Conservation (phyloP, 257 asterid genomes). For the Fraxinus cuspidata region DNA sequence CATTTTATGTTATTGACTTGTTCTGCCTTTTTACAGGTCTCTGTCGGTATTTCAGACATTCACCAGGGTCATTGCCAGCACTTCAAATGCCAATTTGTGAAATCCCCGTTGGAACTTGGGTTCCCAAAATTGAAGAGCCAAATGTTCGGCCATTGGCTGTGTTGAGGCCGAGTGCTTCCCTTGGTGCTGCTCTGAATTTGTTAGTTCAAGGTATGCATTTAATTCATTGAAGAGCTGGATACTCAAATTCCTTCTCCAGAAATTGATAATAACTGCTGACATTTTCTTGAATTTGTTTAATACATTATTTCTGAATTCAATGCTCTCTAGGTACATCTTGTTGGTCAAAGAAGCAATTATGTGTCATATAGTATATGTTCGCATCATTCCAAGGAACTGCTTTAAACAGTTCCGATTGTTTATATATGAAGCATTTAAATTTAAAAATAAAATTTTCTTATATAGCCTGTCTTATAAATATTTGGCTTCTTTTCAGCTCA, state of each 20-base stretch:
- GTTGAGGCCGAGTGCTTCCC: conserved; percentile 82
- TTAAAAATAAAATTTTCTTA: conserved; percentile 6
- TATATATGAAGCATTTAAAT: conserved; percentile 9
- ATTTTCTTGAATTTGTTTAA: neutral
- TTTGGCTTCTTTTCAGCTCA: conserved; percentile 58
- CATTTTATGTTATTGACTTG: neutral
- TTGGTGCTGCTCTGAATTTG: conserved; percentile 71
- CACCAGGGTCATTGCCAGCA: conserved; percentile 70
- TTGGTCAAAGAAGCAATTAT: neutral
- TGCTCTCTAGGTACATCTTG: neutral
- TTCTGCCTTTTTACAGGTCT: conserved; percentile 59
- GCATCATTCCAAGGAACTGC: neutral
- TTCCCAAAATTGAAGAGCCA: conserved; percentile 77
- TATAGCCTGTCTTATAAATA: conserved; percentile 12
- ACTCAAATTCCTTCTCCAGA: conserved; percentile 6
- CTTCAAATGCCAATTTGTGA: conserved; percentile 73
- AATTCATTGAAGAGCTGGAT: neutral
- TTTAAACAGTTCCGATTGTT: neutral
- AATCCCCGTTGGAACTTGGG: conserved; percentile 87
- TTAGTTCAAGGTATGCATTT: conserved; percentile 72
- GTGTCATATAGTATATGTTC: neutral
- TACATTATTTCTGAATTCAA: neutral
- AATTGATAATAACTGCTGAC: neutral
- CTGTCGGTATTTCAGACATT: conserved; percentile 75
- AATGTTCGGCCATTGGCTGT: conserved; percentile 74